A percentile compares a stretch with the other conserved stretches of the same genome.
These are phyloP conservation scores for Asterella californica DNA, from an alignment of 225 moss, liverwort and hornwort species.

Conservation along the genomic window DNA sequence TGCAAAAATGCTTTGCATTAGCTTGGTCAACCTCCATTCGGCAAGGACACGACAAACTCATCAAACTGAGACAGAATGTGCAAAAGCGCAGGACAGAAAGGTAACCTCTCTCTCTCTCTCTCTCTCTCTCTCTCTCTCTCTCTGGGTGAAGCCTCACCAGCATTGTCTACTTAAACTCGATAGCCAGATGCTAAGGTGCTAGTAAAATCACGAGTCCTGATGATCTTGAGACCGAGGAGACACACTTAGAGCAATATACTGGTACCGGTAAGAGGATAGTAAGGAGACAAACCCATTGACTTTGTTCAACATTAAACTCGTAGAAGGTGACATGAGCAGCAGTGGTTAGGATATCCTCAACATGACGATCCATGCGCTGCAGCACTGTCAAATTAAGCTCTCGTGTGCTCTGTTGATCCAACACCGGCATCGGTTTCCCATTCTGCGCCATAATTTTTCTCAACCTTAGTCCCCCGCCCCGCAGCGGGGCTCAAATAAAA, in stretches of 20 bases:
- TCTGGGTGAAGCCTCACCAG: neutral
- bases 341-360: slow-evolving; percentile 96
- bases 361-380: slow-evolving; percentile 96
- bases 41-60: neutral
- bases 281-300: slow-evolving; percentile 73
- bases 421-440: slow-evolving; percentile 90
- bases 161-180: neutral
- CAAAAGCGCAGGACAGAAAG: no score
- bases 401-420: slow-evolving; percentile 98
- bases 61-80: no score
- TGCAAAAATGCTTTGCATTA: neutral
- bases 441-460: slow-evolving; percentile 59
- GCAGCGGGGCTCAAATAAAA: slow-evolving; percentile 13
- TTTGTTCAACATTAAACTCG: slow-evolving; percentile 87
- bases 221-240: neutral
- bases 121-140: neutral
- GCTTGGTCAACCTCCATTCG: neutral
- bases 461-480: slow-evolving; percentile 17
- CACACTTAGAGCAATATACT: neutral
- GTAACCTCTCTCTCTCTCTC: no score
- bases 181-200: neutral
- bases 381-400: slow-evolving; percentile 98
- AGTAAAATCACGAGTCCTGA: neutral
- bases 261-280: neutral
- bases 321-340: slow-evolving; percentile 98